phyloP scores from a whole-genome alignment of 2,329 filamentous ascomycete genomes.

The Epichloe festucae region DNA sequence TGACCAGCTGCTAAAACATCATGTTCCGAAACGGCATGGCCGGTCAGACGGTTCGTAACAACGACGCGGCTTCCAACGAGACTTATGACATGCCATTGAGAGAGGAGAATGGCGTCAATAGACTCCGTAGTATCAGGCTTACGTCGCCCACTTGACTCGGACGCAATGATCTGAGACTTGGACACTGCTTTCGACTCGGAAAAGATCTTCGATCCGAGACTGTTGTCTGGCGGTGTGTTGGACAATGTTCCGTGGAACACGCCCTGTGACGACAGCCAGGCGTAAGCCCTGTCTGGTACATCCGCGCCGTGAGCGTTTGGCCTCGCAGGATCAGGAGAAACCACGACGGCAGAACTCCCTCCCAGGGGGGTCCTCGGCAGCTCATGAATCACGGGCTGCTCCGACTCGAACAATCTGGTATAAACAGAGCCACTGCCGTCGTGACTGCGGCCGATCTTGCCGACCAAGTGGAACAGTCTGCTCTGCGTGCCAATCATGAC shows the following conservation, averaged over 20 bases:
- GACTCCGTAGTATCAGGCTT: constrained; percentile 51
- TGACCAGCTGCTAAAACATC: constrained; percentile 70
- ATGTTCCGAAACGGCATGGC: constrained; percentile 78
- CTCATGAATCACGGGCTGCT: constrained; percentile 68
- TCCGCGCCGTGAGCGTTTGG: constrained; percentile 40
- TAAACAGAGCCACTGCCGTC: constrained; percentile 82
- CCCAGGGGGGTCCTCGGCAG: constrained; percentile 41
- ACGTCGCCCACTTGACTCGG: constrained; percentile 51
- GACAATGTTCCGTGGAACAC: constrained; percentile 76
- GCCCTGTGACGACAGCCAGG: constrained; percentile 81
- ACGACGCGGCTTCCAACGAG: constrained; percentile 74
- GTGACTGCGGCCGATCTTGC: constrained; percentile 59
- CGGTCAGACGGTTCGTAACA: constrained; percentile 76
- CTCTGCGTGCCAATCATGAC: constrained; percentile 70
- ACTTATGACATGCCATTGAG: constrained; percentile 84
- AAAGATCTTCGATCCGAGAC: constrained; percentile 63
- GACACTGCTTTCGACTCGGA: constrained; percentile 66
- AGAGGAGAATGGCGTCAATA: constrained; percentile 70
- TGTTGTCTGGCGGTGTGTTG: constrained; percentile 41
- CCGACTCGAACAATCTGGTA: constrained; percentile 73
- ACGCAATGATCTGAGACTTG: constrained; percentile 57
- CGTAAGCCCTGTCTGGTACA: constrained; percentile 63
- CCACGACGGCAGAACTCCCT: constrained; percentile 50
- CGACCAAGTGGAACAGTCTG: constrained; percentile 68
- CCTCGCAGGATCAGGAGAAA: constrained; percentile 63